Evolutionary conservation across 768 basidiomycete genomes (phyloP), one percentile per base, ranked within the genome.

Genomic region (Paxillus ammoniavirescens): DNA sequence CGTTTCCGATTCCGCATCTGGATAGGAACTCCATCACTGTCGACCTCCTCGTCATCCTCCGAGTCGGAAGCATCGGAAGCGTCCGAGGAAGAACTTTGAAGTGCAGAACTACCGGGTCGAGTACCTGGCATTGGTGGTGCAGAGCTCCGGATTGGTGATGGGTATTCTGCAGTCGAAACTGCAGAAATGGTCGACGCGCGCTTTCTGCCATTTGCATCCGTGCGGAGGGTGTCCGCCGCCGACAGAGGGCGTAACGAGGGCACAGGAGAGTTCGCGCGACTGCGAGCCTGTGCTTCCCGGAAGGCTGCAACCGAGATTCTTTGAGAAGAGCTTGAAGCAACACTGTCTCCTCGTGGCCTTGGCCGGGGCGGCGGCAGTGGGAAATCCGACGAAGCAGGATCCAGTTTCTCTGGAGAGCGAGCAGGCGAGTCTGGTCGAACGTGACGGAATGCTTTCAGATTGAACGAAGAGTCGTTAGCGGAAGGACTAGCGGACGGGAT

Each of bases 251-350:
- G 75, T 59, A 73, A 75, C 35, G 74, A 80, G 30, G 84, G 79
- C 0, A 70, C 75, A 9, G 87, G 87, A 0, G 86, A 87, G 49
- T 78, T 81, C 12, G 85, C 76, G 26, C 75, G 68, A 58, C 83
- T 76, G 40, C 87, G 73, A 4, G 87, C 85, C 52, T 89, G 86
- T 17, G 81, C 87, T 73, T 91, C 89, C 50, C 86, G 81, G 65
- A 91, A 91, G 3, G 89, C 89, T 2, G 87, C 89, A 31, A 91
- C 84, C 8, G 87, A 87, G 23, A 91, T 91, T 49, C 87, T 80
- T 57, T 89, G 88, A 2, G 84, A 83, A 5, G 82, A 74, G 38
- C 88, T 85, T 3, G 86, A 86, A 15, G 79, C 77, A 55, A 75
- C 60, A 66, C 86, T 86, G 42, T 74, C 72, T 18, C 77, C 81